Conservation (phyloP, 2,329 filamentous ascomycete species). For the Venturiaceae sp. region DNA sequence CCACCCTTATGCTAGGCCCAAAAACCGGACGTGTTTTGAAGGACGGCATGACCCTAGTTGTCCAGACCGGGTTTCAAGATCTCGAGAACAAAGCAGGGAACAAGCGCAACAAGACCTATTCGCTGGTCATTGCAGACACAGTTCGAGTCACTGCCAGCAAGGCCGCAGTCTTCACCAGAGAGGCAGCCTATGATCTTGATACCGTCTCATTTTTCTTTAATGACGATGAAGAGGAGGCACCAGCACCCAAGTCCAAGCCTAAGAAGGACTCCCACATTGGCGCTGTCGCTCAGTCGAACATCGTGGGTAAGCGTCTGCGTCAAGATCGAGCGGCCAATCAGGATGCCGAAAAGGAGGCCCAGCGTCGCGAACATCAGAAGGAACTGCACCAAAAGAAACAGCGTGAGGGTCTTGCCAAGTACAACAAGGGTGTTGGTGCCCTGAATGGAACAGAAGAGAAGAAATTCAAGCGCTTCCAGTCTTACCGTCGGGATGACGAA, state of each 20-base stretch:
- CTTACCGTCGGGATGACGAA: slow-evolving; percentile 96
- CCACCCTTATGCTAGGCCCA: slow-evolving; percentile 70
- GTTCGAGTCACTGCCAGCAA: slow-evolving; percentile 76
- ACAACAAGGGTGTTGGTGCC: slow-evolving; percentile 73
- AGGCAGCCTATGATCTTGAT: slow-evolving; percentile 83
- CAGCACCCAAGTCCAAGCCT: slow-evolving; percentile 74
- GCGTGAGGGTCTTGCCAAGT: slow-evolving; percentile 74
- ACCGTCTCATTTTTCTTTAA: slow-evolving; percentile 98
- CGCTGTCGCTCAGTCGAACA: slow-evolving; percentile 87
- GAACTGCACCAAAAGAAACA: slow-evolving; percentile 83
- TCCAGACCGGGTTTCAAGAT: slow-evolving; percentile 84
- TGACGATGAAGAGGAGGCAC: slow-evolving; percentile 81
- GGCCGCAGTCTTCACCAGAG: slow-evolving; percentile 82
- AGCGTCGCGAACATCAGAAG: slow-evolving; percentile 84
- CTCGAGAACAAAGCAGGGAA: slow-evolving; percentile 83
- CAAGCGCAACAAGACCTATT: slow-evolving; percentile 82
- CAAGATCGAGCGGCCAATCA: slow-evolving; percentile 82
- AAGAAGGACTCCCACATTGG: slow-evolving; percentile 77
- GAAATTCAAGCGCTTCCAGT: slow-evolving; percentile 98
- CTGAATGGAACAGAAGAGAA: slow-evolving; percentile 89
- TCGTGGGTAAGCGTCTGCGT: slow-evolving; percentile 84
- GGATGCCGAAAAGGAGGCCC: slow-evolving; percentile 82
- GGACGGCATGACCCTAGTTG: slow-evolving; percentile 92
- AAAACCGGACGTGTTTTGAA: slow-evolving; percentile 79
- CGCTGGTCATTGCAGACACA: slow-evolving; percentile 84